Conservation (phyloP, 148 eudicot genomes). For the Vaccinium macrocarpon region DNA sequence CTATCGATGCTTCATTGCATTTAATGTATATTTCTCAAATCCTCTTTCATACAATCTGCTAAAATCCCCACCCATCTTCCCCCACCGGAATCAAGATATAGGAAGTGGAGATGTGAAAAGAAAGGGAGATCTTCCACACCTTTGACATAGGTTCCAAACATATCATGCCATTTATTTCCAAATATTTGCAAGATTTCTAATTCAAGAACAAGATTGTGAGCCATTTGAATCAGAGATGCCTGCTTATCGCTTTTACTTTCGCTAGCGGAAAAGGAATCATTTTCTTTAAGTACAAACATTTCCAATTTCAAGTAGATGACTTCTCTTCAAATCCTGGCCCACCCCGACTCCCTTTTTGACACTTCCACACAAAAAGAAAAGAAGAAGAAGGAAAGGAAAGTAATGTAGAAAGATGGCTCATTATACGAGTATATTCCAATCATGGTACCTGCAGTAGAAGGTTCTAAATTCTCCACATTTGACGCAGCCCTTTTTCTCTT, state of each 20-base stretch:
- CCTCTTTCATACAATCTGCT: background rate
- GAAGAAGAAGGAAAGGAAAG: background rate
- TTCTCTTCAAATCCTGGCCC: background rate
- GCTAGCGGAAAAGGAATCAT: background rate
- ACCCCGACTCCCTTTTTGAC: background rate
- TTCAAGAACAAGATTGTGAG: background rate
- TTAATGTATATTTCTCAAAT: background rate
- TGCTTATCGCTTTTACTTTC: background rate
- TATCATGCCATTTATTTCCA: background rate
- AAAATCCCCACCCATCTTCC: background rate
- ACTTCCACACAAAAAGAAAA: background rate
- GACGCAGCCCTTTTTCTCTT: constrained; percentile 77
- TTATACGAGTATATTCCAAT: background rate
- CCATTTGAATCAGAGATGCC: background rate
- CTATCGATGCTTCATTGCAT: background rate
- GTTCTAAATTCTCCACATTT: constrained; percentile 72
- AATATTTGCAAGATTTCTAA: background rate
- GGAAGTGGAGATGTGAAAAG: background rate
- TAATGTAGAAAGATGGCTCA: background rate
- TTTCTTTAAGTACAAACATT: background rate
- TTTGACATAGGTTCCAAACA: background rate
- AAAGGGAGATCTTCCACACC: background rate
- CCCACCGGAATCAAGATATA: background rate
- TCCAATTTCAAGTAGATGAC: background rate
- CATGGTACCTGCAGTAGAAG: constrained; percentile 60